Base-by-base conservation (phyloP, 148 eudicot genomes). In the Nepenthes mirabilis region DNA sequence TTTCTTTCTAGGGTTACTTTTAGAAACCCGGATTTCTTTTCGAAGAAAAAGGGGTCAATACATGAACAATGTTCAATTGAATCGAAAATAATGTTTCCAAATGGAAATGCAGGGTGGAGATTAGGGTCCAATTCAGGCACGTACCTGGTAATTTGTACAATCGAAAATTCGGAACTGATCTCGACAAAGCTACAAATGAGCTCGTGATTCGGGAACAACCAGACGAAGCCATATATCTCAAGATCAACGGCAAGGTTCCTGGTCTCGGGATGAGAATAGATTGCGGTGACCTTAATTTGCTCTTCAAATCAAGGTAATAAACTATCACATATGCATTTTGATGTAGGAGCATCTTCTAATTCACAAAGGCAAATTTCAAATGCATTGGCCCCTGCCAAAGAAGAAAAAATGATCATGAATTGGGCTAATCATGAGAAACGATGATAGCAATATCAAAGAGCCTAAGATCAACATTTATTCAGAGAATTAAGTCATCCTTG, bases 141-240 rank as follows among this genome's bases (percentile, higher is more conserved):
- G 78, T 77, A 40, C 75, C 75, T 6, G 79, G 75, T 45, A 78
- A 74, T 75, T 55, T 74, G 47, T 78, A 70, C 63, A 69, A 69
- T 14, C 60, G 37, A 6, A 69, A 56, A 34, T 59, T 65, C 45
- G 79, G 79, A 47, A 63, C 69, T 58, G 63, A 72, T 58, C 56
- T 69, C 37, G 69, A 78, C 59, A 63, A 67, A 14, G 69, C 74
- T 32, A 74, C 76, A 8, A 74, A 74, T 55, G 76, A 75, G 60
- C 62, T 74, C 54, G 72, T 78, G 1, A 66, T 78, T 37, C 57
- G 68, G 1, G 79, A 70, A 36, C 68, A 63, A 13, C 82, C 79
- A 9, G 79, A 68, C 8, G 79, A 75, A 55, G 79, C 79, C 47
- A 75, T 78, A 43, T 59, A 74, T 13, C 55, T 78, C 40, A 71